These are phyloP conservation scores for Fusarium agapanthi DNA, from an alignment of 2,329 filamentous ascomycete genomes.

Conservation along the genomic window DNA sequence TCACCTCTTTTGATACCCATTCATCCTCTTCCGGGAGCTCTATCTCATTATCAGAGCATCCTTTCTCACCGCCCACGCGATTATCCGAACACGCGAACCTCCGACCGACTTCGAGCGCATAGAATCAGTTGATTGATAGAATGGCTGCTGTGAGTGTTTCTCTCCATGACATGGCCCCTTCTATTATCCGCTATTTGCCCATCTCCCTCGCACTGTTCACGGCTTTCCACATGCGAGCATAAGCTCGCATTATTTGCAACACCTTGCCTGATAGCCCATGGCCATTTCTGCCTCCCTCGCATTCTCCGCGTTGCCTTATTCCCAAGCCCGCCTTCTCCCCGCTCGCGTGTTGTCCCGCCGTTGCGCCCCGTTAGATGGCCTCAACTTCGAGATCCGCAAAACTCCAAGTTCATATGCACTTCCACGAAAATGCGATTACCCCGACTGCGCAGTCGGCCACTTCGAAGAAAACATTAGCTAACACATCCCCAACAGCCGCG, in stretches of 20 bases:
- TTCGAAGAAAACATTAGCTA: conserved; percentile 2
- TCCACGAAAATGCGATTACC: not conserved
- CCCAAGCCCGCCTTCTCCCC: conserved; percentile 19
- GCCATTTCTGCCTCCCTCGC: not conserved
- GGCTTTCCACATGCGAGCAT: not conserved
- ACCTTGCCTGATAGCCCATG: not conserved
- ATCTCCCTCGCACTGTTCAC: conserved; percentile 11
- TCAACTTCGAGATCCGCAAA: conserved; percentile 27
- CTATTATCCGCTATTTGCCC: conserved; percentile 19
- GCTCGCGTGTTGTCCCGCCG: conserved; percentile 36
- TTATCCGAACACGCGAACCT: conserved; percentile 27
- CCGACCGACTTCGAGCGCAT: conserved; percentile 40
- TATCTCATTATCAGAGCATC: conserved; percentile 29
- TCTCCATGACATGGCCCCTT: conserved; percentile 30
- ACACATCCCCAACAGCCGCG: conserved; percentile 49
- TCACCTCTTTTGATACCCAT: conserved; percentile 48
- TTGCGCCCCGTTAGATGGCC: conserved; percentile 32
- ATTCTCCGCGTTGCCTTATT: not conserved
- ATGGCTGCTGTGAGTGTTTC: conserved; percentile 54
- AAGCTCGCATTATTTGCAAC: conserved; percentile 3
- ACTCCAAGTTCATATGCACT: conserved; percentile 19
- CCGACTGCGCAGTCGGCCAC: not conserved
- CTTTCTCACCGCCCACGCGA: conserved; percentile 24
- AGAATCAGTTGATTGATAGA: conserved; percentile 49
- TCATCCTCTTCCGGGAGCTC: conserved; percentile 36